phyloP scores from a whole-genome alignment of 768 basidiomycete species.

The Rubroboletus satanas region DNA sequence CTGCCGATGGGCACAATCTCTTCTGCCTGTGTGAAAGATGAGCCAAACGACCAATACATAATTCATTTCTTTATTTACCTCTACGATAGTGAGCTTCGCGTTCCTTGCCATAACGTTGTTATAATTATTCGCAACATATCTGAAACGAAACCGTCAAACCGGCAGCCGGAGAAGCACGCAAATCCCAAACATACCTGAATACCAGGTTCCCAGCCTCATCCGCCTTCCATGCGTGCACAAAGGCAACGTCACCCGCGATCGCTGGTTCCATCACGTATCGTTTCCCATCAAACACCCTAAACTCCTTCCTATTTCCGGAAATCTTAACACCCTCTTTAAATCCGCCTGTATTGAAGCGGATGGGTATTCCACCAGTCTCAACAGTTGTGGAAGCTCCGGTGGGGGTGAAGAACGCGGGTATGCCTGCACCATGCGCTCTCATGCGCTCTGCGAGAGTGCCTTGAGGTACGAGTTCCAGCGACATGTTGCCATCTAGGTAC shows the following conservation, averaged over 20 bases:
- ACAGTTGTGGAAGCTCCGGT: slow-evolving; percentile 79
- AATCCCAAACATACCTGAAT: slow-evolving; percentile 57
- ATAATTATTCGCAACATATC: slow-evolving; percentile 84
- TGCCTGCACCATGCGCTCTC: slow-evolving; percentile 80
- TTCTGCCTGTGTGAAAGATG: slow-evolving; percentile 56
- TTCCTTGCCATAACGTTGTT: slow-evolving; percentile 80
- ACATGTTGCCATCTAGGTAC: slow-evolving; percentile 77
- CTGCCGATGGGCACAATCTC: slow-evolving; percentile 79
- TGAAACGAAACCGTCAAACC: slow-evolving; percentile 24
- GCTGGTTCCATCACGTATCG: slow-evolving; percentile 77
- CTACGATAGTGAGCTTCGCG: slow-evolving; percentile 83
- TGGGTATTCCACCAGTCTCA: slow-evolving; percentile 70
- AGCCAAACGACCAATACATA: slow-evolving; percentile 1
- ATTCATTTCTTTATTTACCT: slow-evolving; percentile 42
- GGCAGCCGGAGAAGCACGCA: not conserved
- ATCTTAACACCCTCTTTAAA: slow-evolving; percentile 61
- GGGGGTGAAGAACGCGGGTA: slow-evolving; percentile 86
- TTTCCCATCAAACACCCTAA: slow-evolving; percentile 66
- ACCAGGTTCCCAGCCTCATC: slow-evolving; percentile 86
- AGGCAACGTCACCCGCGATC: slow-evolving; percentile 73
- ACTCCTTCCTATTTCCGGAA: slow-evolving; percentile 70
- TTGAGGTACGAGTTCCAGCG: slow-evolving; percentile 84
- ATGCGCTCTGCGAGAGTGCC: slow-evolving; percentile 87
- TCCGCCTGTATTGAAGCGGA: slow-evolving; percentile 74
- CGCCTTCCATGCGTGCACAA: slow-evolving; percentile 86